phyloP scores from a whole-genome alignment of 1,284 basidiomycete genomes.

The Athelia psychrophila region DNA sequence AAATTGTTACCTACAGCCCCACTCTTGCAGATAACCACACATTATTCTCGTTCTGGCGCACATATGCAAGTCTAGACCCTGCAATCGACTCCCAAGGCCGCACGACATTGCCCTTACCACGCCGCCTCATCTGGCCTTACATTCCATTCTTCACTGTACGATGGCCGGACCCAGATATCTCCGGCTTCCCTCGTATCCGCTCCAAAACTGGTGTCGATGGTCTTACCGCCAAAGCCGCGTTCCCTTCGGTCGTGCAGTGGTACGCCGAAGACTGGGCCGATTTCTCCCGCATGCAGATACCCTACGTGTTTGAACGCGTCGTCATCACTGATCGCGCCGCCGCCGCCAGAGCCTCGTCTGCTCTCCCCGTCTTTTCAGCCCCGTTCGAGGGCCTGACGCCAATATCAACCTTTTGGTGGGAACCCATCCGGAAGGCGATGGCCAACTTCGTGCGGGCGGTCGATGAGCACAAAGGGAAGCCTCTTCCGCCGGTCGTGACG shows the following conservation, averaged over 20 bases:
- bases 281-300: constrained; percentile 60
- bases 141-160: constrained; percentile 53
- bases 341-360: constrained; percentile 38
- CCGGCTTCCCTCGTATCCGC: constrained; percentile 41
- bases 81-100: constrained; percentile 47
- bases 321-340: constrained; percentile 76
- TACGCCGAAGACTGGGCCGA: constrained; percentile 78
- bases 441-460: constrained; percentile 44
- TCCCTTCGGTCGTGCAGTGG: constrained; percentile 67
- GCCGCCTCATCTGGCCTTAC: constrained; percentile 72
- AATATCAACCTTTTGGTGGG: constrained; percentile 65
- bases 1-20: constrained; percentile 7
- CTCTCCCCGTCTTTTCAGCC: constrained; percentile 45
- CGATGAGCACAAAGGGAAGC: constrained; percentile 19
- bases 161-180: constrained; percentile 47
- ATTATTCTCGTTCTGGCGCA: constrained; percentile 76
- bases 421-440: constrained; percentile 58
- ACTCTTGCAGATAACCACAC: constrained; percentile 59
- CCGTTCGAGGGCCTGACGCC: constrained; percentile 56
- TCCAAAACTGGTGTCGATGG: constrained; percentile 58
- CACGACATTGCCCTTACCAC: constrained; percentile 61
- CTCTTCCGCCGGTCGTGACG: constrained; percentile 54
- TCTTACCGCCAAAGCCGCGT: constrained; percentile 62
- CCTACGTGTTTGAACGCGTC: constrained; percentile 73
- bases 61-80: constrained; percentile 67